Evolutionary conservation across 345 rosid species (phyloP), one percentile per base, ranked within the genome.

Genomic region (Durio zibethinus): DNA sequence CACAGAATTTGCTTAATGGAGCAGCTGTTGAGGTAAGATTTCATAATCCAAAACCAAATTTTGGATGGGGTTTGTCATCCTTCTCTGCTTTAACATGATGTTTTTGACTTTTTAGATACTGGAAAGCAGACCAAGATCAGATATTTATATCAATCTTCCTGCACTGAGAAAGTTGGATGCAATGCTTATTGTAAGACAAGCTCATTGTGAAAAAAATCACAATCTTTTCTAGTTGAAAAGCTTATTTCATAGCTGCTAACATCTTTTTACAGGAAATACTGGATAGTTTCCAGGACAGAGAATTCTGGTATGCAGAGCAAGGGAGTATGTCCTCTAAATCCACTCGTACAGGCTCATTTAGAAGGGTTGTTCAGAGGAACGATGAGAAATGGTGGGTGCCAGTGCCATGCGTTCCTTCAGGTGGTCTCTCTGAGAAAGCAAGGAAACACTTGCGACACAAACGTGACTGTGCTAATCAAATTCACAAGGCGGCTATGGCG

Each of bases 371-470:
- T 70, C 93, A 90, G 74, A 84, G 93, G 60, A 89, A 88, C 73
- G 98, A 96, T 64, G 98, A 96, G 83, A 94, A 94, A 85, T 97
- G 99, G 99, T 94, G 99, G 98, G 79, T 97, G 57, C 99, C 98
- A 1, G 89, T 94, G 71, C 98, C 99, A 1, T 89, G 93, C 50
- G 91, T 97, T 69, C 94, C 92, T 45, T 72, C 88, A 25, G 88
- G 75, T 16, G 97, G 98, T 35, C 88, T 97, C 36, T 91, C 97
- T 23, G 97, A 92, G 77, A 88, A 87, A 76, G 87, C 97, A 11
- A 92, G 92, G 83, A 92, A 91, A 72, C 87, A 87, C 38, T 83
- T 91, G 83, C 77, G 85, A 35, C 86, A 88, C 81, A 91, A 88
- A 79, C 90, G 94, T 1, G 91, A 91, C 74, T 86, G 91, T 12